Percentiles rank a stretch among this genome's conserved stretches.
These are phyloP conservation scores for Phytophthora aleatoria DNA, from an alignment of 352 stramenopile species.

Conservation along the genomic window DNA sequence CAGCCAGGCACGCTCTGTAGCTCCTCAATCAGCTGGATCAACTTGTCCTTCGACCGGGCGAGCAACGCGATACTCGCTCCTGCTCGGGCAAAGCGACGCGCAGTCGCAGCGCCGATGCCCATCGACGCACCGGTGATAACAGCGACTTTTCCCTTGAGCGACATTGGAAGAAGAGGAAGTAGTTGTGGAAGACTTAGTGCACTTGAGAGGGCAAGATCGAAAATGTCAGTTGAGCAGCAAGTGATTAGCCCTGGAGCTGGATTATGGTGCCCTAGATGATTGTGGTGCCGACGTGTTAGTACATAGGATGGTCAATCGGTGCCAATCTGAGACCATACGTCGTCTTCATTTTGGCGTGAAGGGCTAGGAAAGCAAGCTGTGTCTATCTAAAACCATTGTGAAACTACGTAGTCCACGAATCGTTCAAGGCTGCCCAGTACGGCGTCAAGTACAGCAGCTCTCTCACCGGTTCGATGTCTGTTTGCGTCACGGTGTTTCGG, in stretches of 20 bases:
- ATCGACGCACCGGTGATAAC: conserved; percentile 37
- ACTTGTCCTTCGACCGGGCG: conserved; percentile 31
- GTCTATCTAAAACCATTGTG: conserved; percentile 10
- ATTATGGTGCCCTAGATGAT: conserved; percentile 7
- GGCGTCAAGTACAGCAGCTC: conserved; percentile 59
- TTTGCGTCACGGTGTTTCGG: not conserved
- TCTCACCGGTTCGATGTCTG: conserved; percentile 9
- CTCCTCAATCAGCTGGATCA: conserved; percentile 17
- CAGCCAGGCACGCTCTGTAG: conserved; percentile 12
- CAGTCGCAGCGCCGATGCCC: conserved; percentile 35
- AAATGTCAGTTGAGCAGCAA: conserved; percentile 1
- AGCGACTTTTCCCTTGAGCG: conserved; percentile 23
- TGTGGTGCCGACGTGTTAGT: conserved; percentile 1
- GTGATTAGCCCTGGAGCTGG: not conserved
- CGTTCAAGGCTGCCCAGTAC: conserved; percentile 39
- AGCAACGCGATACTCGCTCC: conserved; percentile 26
- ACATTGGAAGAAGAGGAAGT: conserved; percentile 19
- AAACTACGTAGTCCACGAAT: conserved; percentile 13
- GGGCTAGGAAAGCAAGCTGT: not conserved
- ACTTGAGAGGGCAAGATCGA: conserved; percentile 7
- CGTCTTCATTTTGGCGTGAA: not conserved
- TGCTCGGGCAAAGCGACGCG: conserved; percentile 19
- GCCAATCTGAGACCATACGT: not conserved
- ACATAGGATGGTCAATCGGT: not conserved
- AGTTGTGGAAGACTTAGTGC: not conserved